A percentile compares a stretch with the other conserved stretches of the same genome.
These are phyloP conservation scores for Oryza coarctata DNA, from an alignment of 176 grass and related monocot genomes.

Conservation along the genomic window DNA sequence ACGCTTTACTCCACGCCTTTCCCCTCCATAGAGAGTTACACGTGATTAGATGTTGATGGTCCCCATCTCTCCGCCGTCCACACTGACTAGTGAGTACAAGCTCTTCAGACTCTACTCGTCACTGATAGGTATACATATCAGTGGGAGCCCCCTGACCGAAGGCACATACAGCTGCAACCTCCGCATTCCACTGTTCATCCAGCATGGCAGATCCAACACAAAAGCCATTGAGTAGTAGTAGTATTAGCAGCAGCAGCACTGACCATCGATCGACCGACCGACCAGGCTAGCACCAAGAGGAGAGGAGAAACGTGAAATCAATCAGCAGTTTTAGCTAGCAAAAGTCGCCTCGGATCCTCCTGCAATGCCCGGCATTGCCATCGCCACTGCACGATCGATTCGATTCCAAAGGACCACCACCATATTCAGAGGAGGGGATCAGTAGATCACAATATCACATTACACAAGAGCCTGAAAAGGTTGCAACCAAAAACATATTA, in stretches of 20 bases:
- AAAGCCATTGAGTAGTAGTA: not conserved
- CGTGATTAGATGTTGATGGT: not conserved
- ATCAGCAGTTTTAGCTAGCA: not conserved
- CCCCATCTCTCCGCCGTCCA: not conserved
- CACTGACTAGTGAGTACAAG: not conserved
- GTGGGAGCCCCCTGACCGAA: not conserved
- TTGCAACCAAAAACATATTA: not conserved
- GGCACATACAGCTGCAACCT: not conserved
- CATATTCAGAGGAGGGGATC: not conserved
- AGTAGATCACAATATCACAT: not conserved
- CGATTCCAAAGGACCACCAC: not conserved
- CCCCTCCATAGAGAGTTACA: not conserved
- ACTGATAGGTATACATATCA: not conserved
- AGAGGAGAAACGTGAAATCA: slow-evolving; percentile 1
- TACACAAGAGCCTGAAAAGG: not conserved
- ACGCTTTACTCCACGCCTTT: not conserved
- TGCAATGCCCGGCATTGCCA: not conserved
- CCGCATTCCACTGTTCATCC: not conserved
- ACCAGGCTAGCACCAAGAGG: too few relatives aligned
- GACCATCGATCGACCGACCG: too few relatives aligned
- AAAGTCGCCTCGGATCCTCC: slow-evolving; percentile 34
- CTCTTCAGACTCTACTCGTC: not conserved
- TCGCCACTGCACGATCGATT: slow-evolving; percentile 1
- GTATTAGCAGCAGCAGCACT: not conserved
- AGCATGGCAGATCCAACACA: too few relatives aligned